These are phyloP conservation scores for Sordariomycetes sp. DNA, from an alignment of 2,329 filamentous ascomycete species.

Conservation along the genomic window DNA sequence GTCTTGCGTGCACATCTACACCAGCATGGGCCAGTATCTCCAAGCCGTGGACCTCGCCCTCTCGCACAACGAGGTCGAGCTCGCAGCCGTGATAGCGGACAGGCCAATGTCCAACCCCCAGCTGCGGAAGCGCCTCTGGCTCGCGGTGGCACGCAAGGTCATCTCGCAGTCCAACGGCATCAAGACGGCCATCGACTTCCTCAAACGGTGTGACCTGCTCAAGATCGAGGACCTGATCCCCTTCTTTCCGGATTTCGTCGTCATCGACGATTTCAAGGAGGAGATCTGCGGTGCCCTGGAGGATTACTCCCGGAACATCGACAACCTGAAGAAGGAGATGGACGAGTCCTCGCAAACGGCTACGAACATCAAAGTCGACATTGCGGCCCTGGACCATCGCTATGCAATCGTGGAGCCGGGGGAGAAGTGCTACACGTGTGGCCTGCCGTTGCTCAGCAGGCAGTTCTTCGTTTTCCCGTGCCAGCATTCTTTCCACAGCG, in stretches of 20 bases:
- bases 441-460: constrained; percentile 73
- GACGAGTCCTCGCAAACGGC: constrained; percentile 87
- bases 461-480: constrained; percentile 99
- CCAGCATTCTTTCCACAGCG: constrained; percentile 94
- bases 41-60: constrained; percentile 90
- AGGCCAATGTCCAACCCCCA: constrained; percentile 68
- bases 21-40: constrained; percentile 87
- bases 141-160: constrained; percentile 89
- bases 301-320: constrained; percentile 87
- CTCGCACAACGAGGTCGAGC: constrained; percentile 69
- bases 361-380: constrained; percentile 82
- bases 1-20: constrained; percentile 95
- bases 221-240: constrained; percentile 95
- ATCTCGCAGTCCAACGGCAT: constrained; percentile 81
- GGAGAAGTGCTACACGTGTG: constrained; percentile 86
- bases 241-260: constrained; percentile 97
- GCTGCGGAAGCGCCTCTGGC: constrained; percentile 89
- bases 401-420: constrained; percentile 97
- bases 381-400: constrained; percentile 72
- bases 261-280: constrained; percentile 98
- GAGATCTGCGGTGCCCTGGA: constrained; percentile 93
- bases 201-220: constrained; percentile 83
- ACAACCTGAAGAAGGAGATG: constrained; percentile 85
- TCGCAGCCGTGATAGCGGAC: constrained; percentile 84
- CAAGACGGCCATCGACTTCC: constrained; percentile 86